Percentiles rank a stretch among this genome's conserved stretches.
Evolutionary conservation across 2,329 filamentous ascomycete genomes (phyloP).

Genomic region (Alternaria sp.): DNA sequence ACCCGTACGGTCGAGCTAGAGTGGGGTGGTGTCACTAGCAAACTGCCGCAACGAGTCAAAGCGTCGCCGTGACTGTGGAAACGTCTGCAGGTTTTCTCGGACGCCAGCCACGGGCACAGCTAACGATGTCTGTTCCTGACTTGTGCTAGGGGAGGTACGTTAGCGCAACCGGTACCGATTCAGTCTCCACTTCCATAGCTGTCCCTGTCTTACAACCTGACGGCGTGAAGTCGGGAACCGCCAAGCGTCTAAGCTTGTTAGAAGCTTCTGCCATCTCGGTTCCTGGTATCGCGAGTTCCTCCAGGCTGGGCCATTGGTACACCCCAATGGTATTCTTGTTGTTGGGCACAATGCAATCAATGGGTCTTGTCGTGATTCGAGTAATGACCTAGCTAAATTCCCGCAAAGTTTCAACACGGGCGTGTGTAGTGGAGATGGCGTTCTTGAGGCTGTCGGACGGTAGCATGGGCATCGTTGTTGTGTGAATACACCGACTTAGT

Average conservation of each 20-base stretch:
- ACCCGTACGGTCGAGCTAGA: constrained; percentile 20
- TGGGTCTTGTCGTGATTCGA: background rate
- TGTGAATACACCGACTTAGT: background rate
- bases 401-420: background rate
- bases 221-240: background rate
- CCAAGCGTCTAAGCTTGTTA: background rate
- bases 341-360: background rate
- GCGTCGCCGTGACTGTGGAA: background rate
- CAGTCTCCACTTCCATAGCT: constrained; percentile 5
- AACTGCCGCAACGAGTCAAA: background rate
- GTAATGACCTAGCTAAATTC: background rate
- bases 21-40: background rate
- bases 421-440: background rate
- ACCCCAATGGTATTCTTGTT: background rate
- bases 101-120: constrained; percentile 10
- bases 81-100: background rate
- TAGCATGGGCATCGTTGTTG: constrained; percentile 9
- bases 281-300: background rate
- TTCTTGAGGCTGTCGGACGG: background rate
- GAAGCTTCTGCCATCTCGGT: background rate
- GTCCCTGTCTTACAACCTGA: constrained; percentile 2
- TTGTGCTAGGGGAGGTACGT: constrained; percentile 3
- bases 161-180: constrained; percentile 11
- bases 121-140: constrained; percentile 9
- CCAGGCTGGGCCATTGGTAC: background rate